Evolutionary conservation across 768 basidiomycete genomes (phyloP).

Genomic region (Russula lepida): DNA sequence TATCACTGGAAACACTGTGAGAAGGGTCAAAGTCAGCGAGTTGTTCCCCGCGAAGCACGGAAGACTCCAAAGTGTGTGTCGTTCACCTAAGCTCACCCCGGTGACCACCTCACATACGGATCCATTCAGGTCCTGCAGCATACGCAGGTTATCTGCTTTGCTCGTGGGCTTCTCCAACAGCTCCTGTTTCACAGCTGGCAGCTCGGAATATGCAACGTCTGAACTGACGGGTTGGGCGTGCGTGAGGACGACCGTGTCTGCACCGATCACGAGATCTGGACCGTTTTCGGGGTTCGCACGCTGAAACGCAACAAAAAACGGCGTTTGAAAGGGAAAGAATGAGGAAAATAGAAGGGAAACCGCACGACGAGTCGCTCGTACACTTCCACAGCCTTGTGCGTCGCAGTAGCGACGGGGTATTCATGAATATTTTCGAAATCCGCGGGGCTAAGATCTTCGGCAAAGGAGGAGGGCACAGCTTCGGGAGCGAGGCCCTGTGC

Average conservation of each 20-base stretch:
- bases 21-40: neutral
- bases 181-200: conserved; percentile 50
- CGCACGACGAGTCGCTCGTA: conserved; percentile 73
- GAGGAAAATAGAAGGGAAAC: neutral
- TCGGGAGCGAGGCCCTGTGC: conserved; percentile 56
- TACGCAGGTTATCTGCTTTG: conserved; percentile 75
- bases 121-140: conserved; percentile 84
- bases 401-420: conserved; percentile 70
- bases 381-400: conserved; percentile 78
- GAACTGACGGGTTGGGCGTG: conserved; percentile 57
- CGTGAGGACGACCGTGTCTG: conserved; percentile 92
- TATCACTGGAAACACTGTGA: conserved; percentile 61
- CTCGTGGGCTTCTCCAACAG: conserved; percentile 82
- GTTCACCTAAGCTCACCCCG: conserved; percentile 72
- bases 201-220: conserved; percentile 44
- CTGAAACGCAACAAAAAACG: conserved; percentile 25
- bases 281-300: conserved; percentile 52
- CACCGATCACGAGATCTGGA: conserved; percentile 76
- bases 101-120: conserved; percentile 87
- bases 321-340: neutral
- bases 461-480: conserved; percentile 68
- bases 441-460: conserved; percentile 61
- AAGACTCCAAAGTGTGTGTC: neutral
- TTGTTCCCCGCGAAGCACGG: neutral
- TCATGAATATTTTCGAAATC: conserved; percentile 65